Conservation (phyloP, 371 early-diverging fungal species). For the Mucor irregularis region DNA sequence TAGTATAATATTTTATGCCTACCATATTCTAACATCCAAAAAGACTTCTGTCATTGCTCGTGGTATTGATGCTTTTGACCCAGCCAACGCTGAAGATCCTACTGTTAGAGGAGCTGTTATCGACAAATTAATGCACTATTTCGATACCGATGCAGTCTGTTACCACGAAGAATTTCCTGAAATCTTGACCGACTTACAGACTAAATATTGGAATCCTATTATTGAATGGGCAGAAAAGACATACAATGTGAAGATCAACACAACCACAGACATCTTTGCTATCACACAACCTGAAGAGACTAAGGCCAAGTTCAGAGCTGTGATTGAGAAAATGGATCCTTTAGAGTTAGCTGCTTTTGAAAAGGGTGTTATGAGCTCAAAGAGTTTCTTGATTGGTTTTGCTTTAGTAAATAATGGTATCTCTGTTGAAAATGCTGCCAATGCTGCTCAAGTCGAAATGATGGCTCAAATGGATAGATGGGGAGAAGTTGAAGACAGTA, state of each 20-base stretch:
- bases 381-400: constrained; percentile 88
- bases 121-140: constrained; percentile 73
- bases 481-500: constrained; percentile 93
- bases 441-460: constrained; percentile 86
- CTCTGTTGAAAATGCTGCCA: constrained; percentile 77
- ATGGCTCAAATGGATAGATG: constrained; percentile 84
- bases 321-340: constrained; percentile 60
- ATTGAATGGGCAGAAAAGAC: constrained; percentile 71
- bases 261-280: constrained; percentile 73
- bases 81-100: constrained; percentile 29
- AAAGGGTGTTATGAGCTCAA: constrained; percentile 82
- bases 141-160: constrained; percentile 89
- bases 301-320: constrained; percentile 52
- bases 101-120: constrained; percentile 65
- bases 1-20: too few relatives aligned
- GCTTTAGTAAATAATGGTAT: constrained; percentile 76
- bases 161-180: constrained; percentile 83
- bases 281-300: constrained; percentile 68
- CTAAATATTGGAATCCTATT: constrained; percentile 82
- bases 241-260: constrained; percentile 70
- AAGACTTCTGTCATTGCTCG: constrained; percentile 88
- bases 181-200: constrained; percentile 75
- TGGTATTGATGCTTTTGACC: constrained; percentile 74
- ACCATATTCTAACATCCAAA: neutral
- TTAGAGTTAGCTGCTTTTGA: constrained; percentile 89